phyloP scores from a whole-genome alignment of 2,329 filamentous ascomycete genomes.

The Apiospora phragmitis region DNA sequence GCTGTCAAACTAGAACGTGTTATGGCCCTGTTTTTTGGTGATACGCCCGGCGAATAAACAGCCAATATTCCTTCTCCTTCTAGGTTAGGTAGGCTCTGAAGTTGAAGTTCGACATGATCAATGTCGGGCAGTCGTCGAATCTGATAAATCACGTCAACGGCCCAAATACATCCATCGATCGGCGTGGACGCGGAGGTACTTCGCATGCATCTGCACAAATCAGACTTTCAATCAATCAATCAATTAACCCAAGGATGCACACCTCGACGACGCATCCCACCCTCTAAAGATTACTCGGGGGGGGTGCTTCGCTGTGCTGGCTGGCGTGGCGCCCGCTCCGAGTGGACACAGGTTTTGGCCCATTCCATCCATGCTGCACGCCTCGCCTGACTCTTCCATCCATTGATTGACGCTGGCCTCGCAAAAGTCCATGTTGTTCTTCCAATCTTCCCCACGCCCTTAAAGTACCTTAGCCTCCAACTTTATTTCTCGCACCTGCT shows the following conservation, averaged over 20 bases:
- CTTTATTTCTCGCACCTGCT: conserved; percentile 1
- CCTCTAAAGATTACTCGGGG: neutral
- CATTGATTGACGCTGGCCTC: conserved; percentile 11
- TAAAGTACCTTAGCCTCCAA: conserved; percentile 8
- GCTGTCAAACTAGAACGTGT: neutral
- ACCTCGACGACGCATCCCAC: neutral
- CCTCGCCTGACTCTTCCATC: neutral
- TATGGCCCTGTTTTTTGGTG: neutral
- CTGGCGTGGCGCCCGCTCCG: neutral
- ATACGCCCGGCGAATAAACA: neutral
- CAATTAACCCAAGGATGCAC: neutral
- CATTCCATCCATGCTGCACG: conserved; percentile 15
- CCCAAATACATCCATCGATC: neutral
- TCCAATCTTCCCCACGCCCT: neutral
- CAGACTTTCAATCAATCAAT: neutral
- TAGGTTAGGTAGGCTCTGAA: too few relatives aligned
- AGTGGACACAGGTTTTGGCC: conserved; percentile 1
- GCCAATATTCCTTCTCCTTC: neutral
- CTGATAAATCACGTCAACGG: neutral
- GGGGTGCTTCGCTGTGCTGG: neutral
- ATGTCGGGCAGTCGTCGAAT: neutral
- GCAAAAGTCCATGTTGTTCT: neutral
- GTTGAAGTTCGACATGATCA: neutral
- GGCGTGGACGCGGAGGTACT: neutral
- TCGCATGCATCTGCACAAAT: neutral